Evolutionary conservation across 306 rosid species (phyloP).

Genomic region (Hippophae rhamnoides): DNA sequence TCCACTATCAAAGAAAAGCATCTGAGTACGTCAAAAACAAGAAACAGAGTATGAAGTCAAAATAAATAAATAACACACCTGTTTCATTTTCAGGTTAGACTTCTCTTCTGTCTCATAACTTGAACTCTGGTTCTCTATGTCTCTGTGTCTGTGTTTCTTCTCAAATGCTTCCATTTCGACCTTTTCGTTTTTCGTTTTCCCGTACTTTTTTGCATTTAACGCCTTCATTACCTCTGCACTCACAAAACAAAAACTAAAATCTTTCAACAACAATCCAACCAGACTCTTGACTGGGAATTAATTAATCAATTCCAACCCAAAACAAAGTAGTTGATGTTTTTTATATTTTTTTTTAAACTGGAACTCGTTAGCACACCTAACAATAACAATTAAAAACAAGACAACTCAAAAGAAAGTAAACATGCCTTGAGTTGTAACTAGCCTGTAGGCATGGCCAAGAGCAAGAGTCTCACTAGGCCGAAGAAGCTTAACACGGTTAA

Average conservation of each 20-base stretch:
- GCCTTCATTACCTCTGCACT: conserved; percentile 80
- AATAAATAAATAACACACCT: conserved; percentile 27
- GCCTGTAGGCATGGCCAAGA: conserved; percentile 94
- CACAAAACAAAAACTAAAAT: conserved; percentile 13
- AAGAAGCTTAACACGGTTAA: conserved; percentile 91
- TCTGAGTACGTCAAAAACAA: background rate
- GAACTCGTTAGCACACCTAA: too few relatives aligned
- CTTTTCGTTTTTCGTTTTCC: conserved; percentile 57
- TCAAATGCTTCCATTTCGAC: conserved; percentile 25
- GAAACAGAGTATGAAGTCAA: background rate
- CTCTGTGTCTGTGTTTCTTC: background rate
- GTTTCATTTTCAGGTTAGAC: conserved; percentile 25
- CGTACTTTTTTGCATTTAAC: conserved; percentile 69
- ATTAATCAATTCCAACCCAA: too few relatives aligned
- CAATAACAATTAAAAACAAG: too few relatives aligned
- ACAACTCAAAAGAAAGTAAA: too few relatives aligned
- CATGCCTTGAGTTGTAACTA: conserved; percentile 76
- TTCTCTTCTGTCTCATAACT: conserved; percentile 28
- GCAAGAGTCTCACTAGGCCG: conserved; percentile 77
- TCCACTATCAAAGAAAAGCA: too few relatives aligned
- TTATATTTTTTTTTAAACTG: too few relatives aligned
- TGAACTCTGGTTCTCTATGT: conserved; percentile 29
- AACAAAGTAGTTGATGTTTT: too few relatives aligned
- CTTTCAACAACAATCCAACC: background rate
- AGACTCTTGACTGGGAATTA: background rate